These are phyloP conservation scores for Begonia fuchsioides DNA, from an alignment of 306 rosid species.

Conservation along the genomic window DNA sequence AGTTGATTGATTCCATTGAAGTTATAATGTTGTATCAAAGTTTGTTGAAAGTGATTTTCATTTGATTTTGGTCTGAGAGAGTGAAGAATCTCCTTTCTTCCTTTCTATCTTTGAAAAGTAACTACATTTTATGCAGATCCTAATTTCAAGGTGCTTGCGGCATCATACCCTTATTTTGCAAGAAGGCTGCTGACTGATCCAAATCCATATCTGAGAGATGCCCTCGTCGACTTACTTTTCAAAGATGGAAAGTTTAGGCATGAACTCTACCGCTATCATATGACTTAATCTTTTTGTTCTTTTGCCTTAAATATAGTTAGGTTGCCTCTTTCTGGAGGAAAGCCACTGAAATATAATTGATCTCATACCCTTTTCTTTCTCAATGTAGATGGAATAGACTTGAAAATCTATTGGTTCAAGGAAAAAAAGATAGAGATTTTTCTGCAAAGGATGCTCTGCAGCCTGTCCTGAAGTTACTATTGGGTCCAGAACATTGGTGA, in stretches of 20 bases:
- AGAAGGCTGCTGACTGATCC: constrained; percentile 97
- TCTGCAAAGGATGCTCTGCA: constrained; percentile 82
- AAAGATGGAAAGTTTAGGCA: constrained; percentile 85
- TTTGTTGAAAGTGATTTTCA: too few species aligned
- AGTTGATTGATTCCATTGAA: constrained; percentile 15
- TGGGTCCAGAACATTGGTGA: constrained; percentile 66
- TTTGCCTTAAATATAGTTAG: too few species aligned
- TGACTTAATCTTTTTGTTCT: constrained; percentile 1
- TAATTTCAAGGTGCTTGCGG: constrained; percentile 92
- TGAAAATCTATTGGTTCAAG: constrained; percentile 75
- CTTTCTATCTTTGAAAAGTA: too few species aligned
- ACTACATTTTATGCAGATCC: constrained; percentile 94
- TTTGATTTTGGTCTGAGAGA: too few species aligned
- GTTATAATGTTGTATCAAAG: too few species aligned
- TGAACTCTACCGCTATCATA: constrained; percentile 16
- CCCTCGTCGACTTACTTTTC: constrained; percentile 83
- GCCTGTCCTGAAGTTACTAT: constrained; percentile 68
- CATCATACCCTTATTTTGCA: constrained; percentile 94
- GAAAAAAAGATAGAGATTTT: constrained; percentile 78
- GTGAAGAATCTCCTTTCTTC: too few species aligned
- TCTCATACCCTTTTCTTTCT: constrained; percentile 4
- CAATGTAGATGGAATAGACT: constrained; percentile 80
- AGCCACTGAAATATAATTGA: constrained; percentile 19
- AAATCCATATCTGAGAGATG: constrained; percentile 93
- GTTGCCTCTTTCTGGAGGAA: too few species aligned